Percentiles rank a stretch among this genome's conserved stretches.
Evolutionary conservation across 1,284 basidiomycete species (phyloP).

Genomic region (Irpex rosettiformis): DNA sequence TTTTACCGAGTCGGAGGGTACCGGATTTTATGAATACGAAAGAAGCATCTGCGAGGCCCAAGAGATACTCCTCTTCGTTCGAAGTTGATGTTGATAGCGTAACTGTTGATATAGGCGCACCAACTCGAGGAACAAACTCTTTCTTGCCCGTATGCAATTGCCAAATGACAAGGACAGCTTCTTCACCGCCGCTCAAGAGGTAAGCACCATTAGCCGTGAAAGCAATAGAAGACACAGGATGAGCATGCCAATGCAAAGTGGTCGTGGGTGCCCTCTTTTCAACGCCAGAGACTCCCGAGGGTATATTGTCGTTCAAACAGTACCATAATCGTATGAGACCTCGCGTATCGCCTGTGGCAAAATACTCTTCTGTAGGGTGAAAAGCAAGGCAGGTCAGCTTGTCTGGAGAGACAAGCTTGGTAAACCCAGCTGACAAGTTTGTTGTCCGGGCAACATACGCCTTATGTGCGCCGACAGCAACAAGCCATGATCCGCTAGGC

Average conservation of each 20-base stretch:
- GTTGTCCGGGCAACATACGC: constrained; percentile 72
- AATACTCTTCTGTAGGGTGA: constrained; percentile 89
- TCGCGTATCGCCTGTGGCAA: constrained; percentile 89
- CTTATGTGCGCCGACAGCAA: constrained; percentile 78
- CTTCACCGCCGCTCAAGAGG: constrained; percentile 93
- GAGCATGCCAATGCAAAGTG: constrained; percentile 95
- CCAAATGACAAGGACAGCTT: constrained; percentile 96
- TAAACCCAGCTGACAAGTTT: constrained; percentile 65
- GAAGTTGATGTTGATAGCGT: constrained; percentile 45
- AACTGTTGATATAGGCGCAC: constrained; percentile 80
- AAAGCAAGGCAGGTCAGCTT: constrained; percentile 84
- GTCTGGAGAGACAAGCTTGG: constrained; percentile 81
- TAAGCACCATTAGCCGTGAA: constrained; percentile 94
- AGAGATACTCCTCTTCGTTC: constrained; percentile 83
- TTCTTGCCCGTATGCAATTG: constrained; percentile 82
- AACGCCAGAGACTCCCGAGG: constrained; percentile 48
- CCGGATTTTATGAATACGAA: constrained; percentile 77
- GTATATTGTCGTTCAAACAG: constrained; percentile 67
- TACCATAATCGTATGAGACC: constrained; percentile 93
- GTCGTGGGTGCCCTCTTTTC: constrained; percentile 82
- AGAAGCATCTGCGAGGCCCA: constrained; percentile 82
- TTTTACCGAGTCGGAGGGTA: constrained; percentile 69
- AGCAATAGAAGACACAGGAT: constrained; percentile 85
- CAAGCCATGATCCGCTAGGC: constrained; percentile 78
- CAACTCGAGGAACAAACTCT: constrained; percentile 91